These are phyloP conservation scores for Hypoxylon sp. DNA, from an alignment of 2,329 filamentous ascomycete genomes.

Conservation along the genomic window DNA sequence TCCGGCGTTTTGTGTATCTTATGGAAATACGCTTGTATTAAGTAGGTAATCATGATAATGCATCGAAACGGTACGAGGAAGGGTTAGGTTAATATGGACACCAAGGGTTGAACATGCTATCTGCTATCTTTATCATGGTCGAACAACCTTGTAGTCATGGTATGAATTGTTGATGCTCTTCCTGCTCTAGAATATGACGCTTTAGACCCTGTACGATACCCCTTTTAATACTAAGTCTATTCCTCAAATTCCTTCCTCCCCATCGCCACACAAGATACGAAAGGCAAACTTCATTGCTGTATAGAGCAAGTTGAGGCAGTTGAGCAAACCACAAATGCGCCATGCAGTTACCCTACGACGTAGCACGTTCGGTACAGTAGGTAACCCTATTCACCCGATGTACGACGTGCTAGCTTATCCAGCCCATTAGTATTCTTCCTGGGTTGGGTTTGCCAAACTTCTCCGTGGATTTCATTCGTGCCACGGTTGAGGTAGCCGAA, in stretches of 20 bases:
- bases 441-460: neutral
- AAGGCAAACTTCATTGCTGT: neutral
- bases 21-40: conserved; percentile 37
- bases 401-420: conserved; percentile 7
- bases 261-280: neutral
- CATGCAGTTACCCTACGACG: conserved; percentile 16
- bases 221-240: neutral
- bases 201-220: neutral
- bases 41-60: conserved; percentile 40
- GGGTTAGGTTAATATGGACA: conserved; percentile 17
- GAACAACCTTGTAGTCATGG: neutral
- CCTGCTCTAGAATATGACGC: neutral
- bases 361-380: conserved; percentile 11
- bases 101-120: conserved; percentile 2
- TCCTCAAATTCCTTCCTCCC: neutral
- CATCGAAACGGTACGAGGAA: conserved; percentile 29
- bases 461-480: conserved; percentile 4
- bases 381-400: conserved; percentile 23
- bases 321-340: neutral
- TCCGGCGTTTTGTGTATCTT: conserved; percentile 27
- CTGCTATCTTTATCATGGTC: neutral
- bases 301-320: neutral
- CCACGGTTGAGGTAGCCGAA: conserved; percentile 20
- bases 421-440: neutral
- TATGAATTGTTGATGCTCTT: neutral